Conservation (phyloP, 345 rosid species). For the Fremontodendron californicum region DNA sequence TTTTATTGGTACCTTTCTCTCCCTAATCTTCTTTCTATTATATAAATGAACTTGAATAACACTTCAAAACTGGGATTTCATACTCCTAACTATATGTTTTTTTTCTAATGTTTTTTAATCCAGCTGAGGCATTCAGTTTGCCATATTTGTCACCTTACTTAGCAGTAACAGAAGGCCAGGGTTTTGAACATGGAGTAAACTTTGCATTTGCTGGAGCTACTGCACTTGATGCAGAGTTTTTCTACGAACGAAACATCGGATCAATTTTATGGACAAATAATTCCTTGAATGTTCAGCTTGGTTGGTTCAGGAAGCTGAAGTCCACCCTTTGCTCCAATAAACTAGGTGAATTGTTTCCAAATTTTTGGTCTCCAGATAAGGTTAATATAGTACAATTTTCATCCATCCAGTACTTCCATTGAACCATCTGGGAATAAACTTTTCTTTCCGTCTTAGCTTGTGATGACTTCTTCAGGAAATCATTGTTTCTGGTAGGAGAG, state of each 20-base stretch:
- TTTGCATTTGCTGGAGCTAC: conserved; percentile 76
- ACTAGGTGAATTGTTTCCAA: conserved; percentile 29
- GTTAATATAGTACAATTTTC: neutral
- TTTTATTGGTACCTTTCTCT: conserved; percentile 44
- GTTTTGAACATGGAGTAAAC: conserved; percentile 34
- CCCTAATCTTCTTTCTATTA: no score
- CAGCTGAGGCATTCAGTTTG: conserved; percentile 59
- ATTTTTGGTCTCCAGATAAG: neutral
- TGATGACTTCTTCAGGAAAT: conserved; percentile 41
- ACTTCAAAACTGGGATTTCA: neutral
- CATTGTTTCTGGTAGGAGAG: conserved; percentile 65
- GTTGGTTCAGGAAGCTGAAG: conserved; percentile 63
- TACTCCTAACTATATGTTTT: neutral
- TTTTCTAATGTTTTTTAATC: neutral
- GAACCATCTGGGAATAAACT: neutral
- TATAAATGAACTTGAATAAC: neutral
- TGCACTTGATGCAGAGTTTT: conserved; percentile 39
- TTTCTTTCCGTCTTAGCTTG: conserved; percentile 37
- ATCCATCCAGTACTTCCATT: neutral
- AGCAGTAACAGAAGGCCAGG: conserved; percentile 20
- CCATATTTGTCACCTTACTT: conserved; percentile 53
- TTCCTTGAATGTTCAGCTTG: conserved; percentile 48
- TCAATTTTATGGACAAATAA: conserved; percentile 36
- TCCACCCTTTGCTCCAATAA: conserved; percentile 41
- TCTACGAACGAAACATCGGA: conserved; percentile 28